phyloP scores from a whole-genome alignment of 2,329 filamentous ascomycete species.

The Fusarium chuoi region DNA sequence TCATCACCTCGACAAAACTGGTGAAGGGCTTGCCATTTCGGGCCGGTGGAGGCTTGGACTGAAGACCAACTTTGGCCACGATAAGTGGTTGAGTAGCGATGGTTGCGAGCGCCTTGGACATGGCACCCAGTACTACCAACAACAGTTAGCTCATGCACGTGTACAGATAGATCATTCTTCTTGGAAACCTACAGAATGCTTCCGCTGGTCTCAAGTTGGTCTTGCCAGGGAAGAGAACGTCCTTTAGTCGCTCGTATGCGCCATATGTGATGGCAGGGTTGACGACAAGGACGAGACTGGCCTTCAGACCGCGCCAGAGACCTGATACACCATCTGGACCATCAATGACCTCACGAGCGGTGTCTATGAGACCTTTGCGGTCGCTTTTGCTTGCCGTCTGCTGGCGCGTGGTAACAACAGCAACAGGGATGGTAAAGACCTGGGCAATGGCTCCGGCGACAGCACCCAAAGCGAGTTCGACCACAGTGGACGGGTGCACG shows the following conservation, averaged over 20 bases:
- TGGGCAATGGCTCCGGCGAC: constrained; percentile 91
- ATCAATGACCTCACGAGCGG: constrained; percentile 86
- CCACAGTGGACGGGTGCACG: constrained; percentile 75
- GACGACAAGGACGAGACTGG: constrained; percentile 92
- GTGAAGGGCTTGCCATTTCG: constrained; percentile 92
- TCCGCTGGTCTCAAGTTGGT: constrained; percentile 81
- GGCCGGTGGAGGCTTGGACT: constrained; percentile 87
- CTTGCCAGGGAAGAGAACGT: constrained; percentile 80
- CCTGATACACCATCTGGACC: constrained; percentile 90
- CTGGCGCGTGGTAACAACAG: constrained; percentile 94
- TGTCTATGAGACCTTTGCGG: constrained; percentile 86
- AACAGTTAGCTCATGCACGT: constrained; percentile 7
- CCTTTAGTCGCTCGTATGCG: constrained; percentile 89
- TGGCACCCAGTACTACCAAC: constrained; percentile 80
- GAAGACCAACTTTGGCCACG: constrained; percentile 95
- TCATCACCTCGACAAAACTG: constrained; percentile 93
- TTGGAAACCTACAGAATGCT: constrained; percentile 80
- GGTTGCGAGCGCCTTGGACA: constrained; percentile 93
- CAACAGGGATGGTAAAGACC: constrained; percentile 94
- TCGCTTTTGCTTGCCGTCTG: constrained; percentile 90
- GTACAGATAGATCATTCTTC: neutral
- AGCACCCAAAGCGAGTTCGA: constrained; percentile 87
- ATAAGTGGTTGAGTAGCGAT: constrained; percentile 94
- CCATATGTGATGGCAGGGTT: constrained; percentile 99
- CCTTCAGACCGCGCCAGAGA: constrained; percentile 94